These are phyloP conservation scores for Fusarium transvaalense DNA, from an alignment of 2,329 filamentous ascomycete species.

Conservation along the genomic window DNA sequence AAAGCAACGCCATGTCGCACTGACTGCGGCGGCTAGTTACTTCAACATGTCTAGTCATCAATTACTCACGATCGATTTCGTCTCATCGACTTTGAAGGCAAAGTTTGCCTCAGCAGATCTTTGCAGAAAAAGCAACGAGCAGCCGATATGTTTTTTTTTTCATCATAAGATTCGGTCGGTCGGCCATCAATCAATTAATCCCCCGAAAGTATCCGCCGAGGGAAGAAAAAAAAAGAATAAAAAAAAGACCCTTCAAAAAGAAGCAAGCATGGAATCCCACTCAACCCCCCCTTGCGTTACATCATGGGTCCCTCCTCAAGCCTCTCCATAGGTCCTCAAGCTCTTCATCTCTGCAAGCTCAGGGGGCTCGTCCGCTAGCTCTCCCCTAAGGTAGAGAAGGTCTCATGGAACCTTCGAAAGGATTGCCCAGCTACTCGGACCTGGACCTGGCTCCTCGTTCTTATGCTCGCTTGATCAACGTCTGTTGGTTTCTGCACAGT, in stretches of 20 bases:
- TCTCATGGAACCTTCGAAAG: slow-evolving; percentile 47
- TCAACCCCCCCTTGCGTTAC: slow-evolving; percentile 36
- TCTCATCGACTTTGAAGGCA: slow-evolving; percentile 1
- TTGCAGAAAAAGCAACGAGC: slow-evolving; percentile 3
- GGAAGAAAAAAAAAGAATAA: neutral
- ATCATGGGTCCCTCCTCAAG: slow-evolving; percentile 34
- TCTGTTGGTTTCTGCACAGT: slow-evolving; percentile 25
- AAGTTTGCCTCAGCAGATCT: slow-evolving; percentile 19
- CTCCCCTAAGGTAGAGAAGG: slow-evolving; percentile 38
- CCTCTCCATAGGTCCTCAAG: slow-evolving; percentile 19
- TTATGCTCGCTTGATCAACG: neutral
- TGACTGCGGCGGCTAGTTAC: slow-evolving; percentile 26
- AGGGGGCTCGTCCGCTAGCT: slow-evolving; percentile 36
- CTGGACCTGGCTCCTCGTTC: slow-evolving; percentile 17
- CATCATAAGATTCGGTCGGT: neutral
- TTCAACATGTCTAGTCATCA: slow-evolving; percentile 15
- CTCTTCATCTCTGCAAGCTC: slow-evolving; percentile 40
- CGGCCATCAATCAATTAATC: neutral
- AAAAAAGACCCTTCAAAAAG: slow-evolving; percentile 12
- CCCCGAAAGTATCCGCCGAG: neutral
- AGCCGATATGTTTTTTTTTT: slow-evolving; percentile 8
- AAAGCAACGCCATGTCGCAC: slow-evolving; percentile 26
- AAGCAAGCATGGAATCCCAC: slow-evolving; percentile 7
- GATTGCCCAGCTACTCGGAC: slow-evolving; percentile 2
- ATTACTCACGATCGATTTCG: slow-evolving; percentile 1